These are phyloP conservation scores for Aureobasidium sp. DNA, from an alignment of 2,329 filamentous ascomycete species.

Conservation along the genomic window DNA sequence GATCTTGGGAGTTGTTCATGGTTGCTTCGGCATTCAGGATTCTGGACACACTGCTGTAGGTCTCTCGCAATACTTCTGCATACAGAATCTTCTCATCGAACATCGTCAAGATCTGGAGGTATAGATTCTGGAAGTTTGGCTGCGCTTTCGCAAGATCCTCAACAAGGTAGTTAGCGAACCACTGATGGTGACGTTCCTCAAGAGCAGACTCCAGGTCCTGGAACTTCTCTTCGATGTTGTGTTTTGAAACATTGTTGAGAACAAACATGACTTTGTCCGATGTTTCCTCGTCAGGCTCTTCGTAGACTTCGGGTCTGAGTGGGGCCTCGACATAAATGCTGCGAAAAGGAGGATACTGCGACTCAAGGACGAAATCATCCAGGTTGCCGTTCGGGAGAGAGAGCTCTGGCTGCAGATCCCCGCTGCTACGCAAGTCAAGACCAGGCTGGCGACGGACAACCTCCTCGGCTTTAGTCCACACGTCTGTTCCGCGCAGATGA, in stretches of 20 bases:
- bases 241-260: conserved; percentile 90
- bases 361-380: conserved; percentile 56
- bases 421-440: conserved; percentile 26
- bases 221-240: conserved; percentile 78
- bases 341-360: conserved; percentile 62
- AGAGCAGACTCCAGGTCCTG: conserved; percentile 71
- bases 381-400: conserved; percentile 59
- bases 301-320: conserved; percentile 55
- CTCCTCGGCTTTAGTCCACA: conserved; percentile 69
- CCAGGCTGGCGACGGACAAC: conserved; percentile 63
- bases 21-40: conserved; percentile 88
- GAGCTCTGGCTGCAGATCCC: not conserved
- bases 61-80: conserved; percentile 86
- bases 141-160: conserved; percentile 96
- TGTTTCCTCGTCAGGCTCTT: conserved; percentile 74
- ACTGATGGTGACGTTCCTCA: conserved; percentile 76
- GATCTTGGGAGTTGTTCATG: conserved; percentile 73
- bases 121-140: conserved; percentile 90
- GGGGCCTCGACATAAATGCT: conserved; percentile 70
- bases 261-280: conserved; percentile 94
- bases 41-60: conserved; percentile 74
- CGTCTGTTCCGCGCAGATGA: conserved; percentile 71
- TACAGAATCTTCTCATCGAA: conserved; percentile 74
- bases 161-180: conserved; percentile 93
- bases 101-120: conserved; percentile 77